These are phyloP conservation scores for Penicillium pancosmium DNA, from an alignment of 495 filamentous ascomycete genomes.

Conservation along the genomic window DNA sequence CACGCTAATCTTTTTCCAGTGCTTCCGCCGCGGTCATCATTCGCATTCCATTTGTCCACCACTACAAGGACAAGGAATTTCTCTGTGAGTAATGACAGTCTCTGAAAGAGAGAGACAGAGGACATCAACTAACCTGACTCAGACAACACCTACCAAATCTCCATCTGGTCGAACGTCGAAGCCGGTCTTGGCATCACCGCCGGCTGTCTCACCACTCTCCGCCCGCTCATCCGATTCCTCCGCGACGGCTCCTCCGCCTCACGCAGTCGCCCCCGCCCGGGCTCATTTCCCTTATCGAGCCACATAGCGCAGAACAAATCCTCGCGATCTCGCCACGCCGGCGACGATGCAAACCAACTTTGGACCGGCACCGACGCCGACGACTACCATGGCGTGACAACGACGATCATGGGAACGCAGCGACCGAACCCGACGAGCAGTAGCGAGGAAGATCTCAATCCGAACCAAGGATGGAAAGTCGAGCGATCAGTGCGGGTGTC, in stretches of 20 bases:
- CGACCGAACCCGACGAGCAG: conserved; percentile 14
- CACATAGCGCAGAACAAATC: conserved; percentile 19
- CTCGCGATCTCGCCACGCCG: conserved; percentile 12
- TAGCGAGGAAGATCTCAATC: conserved; percentile 32
- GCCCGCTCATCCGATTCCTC: conserved; percentile 40
- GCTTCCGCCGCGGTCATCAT: conserved; percentile 39
- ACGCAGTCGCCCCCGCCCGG: conserved; percentile 13
- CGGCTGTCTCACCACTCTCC: conserved; percentile 41
- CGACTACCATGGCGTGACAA: conserved; percentile 30
- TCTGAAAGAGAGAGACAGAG: neutral
- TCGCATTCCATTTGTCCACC: conserved; percentile 37
- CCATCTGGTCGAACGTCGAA: conserved; percentile 47
- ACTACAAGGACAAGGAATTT: conserved; percentile 32
- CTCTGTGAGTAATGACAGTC: conserved; percentile 23
- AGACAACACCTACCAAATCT: conserved; percentile 39
- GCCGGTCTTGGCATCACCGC: conserved; percentile 43
- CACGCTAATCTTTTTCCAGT: conserved; percentile 22
- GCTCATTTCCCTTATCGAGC: conserved; percentile 25
- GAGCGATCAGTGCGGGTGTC: conserved; percentile 32
- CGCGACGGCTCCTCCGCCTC: conserved; percentile 31
- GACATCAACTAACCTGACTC: neutral
- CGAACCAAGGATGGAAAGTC: conserved; percentile 25
- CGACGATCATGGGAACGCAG: conserved; percentile 29
- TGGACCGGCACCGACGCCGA: conserved; percentile 26
- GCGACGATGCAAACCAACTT: conserved; percentile 16